A percentile compares a stretch with the other conserved stretches of the same genome.
These are phyloP conservation scores for Guyanaporus albipodus DNA, from an alignment of 768 basidiomycete genomes.

Conservation along the genomic window DNA sequence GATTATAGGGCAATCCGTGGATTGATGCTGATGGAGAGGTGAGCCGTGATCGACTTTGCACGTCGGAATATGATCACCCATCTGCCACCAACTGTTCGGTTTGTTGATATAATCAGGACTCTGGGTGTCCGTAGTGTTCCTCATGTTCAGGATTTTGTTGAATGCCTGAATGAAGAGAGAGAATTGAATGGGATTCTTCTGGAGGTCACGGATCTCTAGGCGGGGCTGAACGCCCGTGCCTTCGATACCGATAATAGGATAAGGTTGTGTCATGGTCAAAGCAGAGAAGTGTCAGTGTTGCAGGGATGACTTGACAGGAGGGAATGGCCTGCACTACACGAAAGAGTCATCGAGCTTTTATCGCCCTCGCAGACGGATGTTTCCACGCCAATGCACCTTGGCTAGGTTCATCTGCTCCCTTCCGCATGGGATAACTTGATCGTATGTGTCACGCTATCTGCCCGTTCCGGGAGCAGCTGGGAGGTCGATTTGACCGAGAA, in stretches of 20 bases:
- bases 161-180: neutral
- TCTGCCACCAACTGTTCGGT: too few relatives aligned
- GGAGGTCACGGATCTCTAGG: slow-evolving; percentile 10
- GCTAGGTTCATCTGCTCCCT: too few relatives aligned
- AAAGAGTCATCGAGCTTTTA: slow-evolving; percentile 1
- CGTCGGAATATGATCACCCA: too few relatives aligned
- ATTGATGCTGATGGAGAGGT: too few relatives aligned
- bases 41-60: too few relatives aligned
- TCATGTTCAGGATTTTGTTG: slow-evolving; percentile 6
- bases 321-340: neutral
- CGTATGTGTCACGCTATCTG: too few relatives aligned
- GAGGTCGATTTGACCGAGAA: too few relatives aligned
- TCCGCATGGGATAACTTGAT: too few relatives aligned
- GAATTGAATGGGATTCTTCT: slow-evolving; percentile 5
- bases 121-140: too few relatives aligned
- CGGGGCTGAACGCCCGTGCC: neutral
- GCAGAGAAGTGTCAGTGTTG: neutral
- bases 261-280: slow-evolving; percentile 8
- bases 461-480: too few relatives aligned
- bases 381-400: neutral
- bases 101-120: too few relatives aligned
- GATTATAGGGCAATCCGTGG: too few relatives aligned
- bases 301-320: neutral
- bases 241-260: slow-evolving; percentile 4
- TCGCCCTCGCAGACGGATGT: neutral